A percentile compares a stretch with the other conserved stretches of the same genome.
Conservation (phyloP, 148 eudicot species). For the Nepenthes gracilis region DNA sequence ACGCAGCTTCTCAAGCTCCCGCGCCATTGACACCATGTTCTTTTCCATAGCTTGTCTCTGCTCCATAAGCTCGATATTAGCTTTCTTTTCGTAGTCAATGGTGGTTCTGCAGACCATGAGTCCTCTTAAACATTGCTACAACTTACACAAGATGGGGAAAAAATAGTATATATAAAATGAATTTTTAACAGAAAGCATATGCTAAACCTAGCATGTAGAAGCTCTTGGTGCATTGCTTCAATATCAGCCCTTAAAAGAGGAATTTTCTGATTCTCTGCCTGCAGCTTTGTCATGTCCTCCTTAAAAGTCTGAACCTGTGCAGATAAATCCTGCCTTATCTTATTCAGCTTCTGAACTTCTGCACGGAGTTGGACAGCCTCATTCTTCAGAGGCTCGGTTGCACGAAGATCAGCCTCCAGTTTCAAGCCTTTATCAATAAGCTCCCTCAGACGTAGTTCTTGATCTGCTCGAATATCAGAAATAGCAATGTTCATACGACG, state of each 20-base stretch:
- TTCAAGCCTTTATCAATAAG: slow-evolving; percentile 74
- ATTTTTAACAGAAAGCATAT: neutral
- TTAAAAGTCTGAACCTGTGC: slow-evolving; percentile 60
- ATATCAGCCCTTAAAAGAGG: slow-evolving; percentile 58
- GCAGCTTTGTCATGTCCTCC: slow-evolving; percentile 56
- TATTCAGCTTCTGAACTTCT: slow-evolving; percentile 65
- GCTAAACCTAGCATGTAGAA: slow-evolving; percentile 76
- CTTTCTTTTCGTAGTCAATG: slow-evolving; percentile 89
- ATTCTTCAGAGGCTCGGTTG: slow-evolving; percentile 57
- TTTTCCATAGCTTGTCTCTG: slow-evolving; percentile 90
- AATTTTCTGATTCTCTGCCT: slow-evolving; percentile 71
- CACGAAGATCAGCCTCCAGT: slow-evolving; percentile 83
- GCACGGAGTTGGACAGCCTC: slow-evolving; percentile 56
- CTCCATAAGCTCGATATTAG: slow-evolving; percentile 67
- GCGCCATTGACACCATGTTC: slow-evolving; percentile 82
- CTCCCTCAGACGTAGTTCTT: slow-evolving; percentile 68
- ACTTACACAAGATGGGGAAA: neutral
- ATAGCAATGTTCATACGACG: slow-evolving; percentile 55
- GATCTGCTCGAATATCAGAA: slow-evolving; percentile 68
- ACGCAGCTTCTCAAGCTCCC: slow-evolving; percentile 89
- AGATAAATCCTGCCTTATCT: slow-evolving; percentile 49
- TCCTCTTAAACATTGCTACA: neutral
- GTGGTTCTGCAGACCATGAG: slow-evolving; percentile 37
- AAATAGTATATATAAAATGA: neutral
- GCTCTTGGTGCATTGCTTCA: slow-evolving; percentile 70